Conservation (phyloP, 1,284 basidiomycete genomes). For the Testicularia cyperi region DNA sequence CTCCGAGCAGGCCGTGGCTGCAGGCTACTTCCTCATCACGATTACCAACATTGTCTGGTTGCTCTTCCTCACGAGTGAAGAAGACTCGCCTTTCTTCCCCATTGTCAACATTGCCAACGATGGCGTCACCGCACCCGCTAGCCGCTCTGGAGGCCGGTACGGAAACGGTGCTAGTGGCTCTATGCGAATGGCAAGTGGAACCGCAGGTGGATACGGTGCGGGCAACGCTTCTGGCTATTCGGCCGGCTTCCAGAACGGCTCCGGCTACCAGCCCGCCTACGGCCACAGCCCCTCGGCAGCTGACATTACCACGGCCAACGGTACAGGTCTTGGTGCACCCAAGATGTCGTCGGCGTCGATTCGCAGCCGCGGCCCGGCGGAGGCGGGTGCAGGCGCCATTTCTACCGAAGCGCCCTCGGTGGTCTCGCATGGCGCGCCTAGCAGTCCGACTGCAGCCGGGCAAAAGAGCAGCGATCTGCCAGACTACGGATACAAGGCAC, state of each 20-base stretch:
- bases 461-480: slow-evolving; percentile 12
- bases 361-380: slow-evolving; percentile 15
- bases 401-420: slow-evolving; percentile 24
- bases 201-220: slow-evolving; percentile 22
- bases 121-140: slow-evolving; percentile 76
- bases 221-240: slow-evolving; percentile 33
- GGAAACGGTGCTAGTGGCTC: slow-evolving; percentile 7
- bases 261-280: slow-evolving; percentile 52
- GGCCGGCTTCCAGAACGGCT: slow-evolving; percentile 20
- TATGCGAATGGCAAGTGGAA: slow-evolving; percentile 28
- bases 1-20: slow-evolving; percentile 70
- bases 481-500: slow-evolving; percentile 69
- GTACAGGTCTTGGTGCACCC: slow-evolving; percentile 23
- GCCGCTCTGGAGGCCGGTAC: slow-evolving; percentile 61
- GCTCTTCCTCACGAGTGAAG: slow-evolving; percentile 92
- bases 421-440: slow-evolving; percentile 15
- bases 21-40: slow-evolving; percentile 88
- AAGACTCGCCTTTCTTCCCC: slow-evolving; percentile 79
- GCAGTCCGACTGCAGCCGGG: slow-evolving; percentile 2
- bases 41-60: slow-evolving; percentile 87
- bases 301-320: slow-evolving; percentile 44
- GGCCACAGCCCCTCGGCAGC: slow-evolving; percentile 50
- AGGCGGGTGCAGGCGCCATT: neutral
- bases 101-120: slow-evolving; percentile 85
- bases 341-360: slow-evolving; percentile 26